Evolutionary conservation across 75 land plant genomes (phyloP).

Genomic region (Picea sitchensis): DNA sequence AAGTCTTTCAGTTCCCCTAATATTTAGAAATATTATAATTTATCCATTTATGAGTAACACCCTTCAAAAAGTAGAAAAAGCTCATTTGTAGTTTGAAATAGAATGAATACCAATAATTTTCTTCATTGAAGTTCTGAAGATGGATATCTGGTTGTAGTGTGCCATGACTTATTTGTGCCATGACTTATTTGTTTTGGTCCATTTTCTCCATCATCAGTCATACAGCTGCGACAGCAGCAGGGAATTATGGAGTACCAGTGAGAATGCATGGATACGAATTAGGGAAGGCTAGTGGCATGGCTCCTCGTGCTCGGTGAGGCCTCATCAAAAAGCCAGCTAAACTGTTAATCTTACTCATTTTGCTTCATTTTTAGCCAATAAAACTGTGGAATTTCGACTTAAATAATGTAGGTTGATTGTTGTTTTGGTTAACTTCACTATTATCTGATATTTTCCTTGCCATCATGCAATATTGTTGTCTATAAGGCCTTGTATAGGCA

Average conservation of each 20-base stretch:
- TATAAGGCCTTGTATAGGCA: slow-evolving; percentile 91
- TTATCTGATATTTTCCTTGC: not conserved
- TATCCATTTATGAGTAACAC: too few relatives aligned
- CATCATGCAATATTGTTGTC: slow-evolving; percentile 69
- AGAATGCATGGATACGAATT: slow-evolving; percentile 63
- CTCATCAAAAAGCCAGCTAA: not conserved
- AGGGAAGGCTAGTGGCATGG: slow-evolving; percentile 94
- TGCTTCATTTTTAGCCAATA: not conserved
- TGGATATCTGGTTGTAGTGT: not conserved
- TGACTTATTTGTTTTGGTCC: not conserved
- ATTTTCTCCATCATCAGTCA: slow-evolving; percentile 33
- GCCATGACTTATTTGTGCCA: not conserved
- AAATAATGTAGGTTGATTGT: not conserved
- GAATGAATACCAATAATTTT: not conserved
- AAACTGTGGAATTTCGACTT: not conserved
- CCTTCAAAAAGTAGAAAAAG: too few relatives aligned
- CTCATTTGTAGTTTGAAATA: too few relatives aligned
- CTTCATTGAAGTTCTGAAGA: not conserved
- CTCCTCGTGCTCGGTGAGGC: slow-evolving; percentile 86
- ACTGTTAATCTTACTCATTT: too few relatives aligned
- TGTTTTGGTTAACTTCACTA: not conserved
- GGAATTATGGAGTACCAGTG: slow-evolving; percentile 81
- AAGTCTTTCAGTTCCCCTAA: too few relatives aligned
- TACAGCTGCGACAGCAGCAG: slow-evolving; percentile 66
- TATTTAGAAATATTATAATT: too few relatives aligned